Evolutionary conservation across 495 filamentous ascomycete species (phyloP).

Genomic region (Hypoxylon lienhwacheense): DNA sequence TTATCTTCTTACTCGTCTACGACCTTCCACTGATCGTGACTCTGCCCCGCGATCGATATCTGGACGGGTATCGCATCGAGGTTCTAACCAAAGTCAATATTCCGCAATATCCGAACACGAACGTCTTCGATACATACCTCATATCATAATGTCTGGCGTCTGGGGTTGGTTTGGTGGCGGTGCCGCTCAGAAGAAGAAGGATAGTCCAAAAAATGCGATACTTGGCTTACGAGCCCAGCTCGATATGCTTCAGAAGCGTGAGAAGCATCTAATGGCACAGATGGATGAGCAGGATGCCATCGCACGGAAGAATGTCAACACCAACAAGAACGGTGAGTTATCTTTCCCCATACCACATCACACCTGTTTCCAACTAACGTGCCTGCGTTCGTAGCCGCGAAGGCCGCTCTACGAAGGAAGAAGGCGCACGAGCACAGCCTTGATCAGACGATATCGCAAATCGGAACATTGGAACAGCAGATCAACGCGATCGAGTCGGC

Average conservation of each 20-base stretch:
- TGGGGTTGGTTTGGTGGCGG: constrained; percentile 88
- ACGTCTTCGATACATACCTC: constrained; percentile 9
- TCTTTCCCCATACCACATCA: constrained; percentile 1
- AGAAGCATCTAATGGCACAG: constrained; percentile 85
- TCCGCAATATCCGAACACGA: constrained; percentile 10
- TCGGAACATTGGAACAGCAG: constrained; percentile 89
- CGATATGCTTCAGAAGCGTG: constrained; percentile 96
- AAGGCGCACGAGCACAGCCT: constrained; percentile 89
- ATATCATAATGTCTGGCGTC: constrained; percentile 58
- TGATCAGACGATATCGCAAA: constrained; percentile 85
- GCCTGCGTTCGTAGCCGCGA: constrained; percentile 66
- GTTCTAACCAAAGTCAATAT: background rate
- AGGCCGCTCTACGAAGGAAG: constrained; percentile 90
- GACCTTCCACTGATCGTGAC: constrained; percentile 4
- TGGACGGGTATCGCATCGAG: constrained; percentile 3
- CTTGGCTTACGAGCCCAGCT: constrained; percentile 83
- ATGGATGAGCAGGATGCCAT: constrained; percentile 91
- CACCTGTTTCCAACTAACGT: constrained; percentile 15
- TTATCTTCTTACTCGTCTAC: constrained; percentile 16
- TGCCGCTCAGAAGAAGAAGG: constrained; percentile 79
- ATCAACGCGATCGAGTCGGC: constrained; percentile 96
- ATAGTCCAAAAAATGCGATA: constrained; percentile 96
- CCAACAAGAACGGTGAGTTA: constrained; percentile 85
- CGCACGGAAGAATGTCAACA: constrained; percentile 84
- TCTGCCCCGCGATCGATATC: constrained; percentile 32